Conservation (phyloP, 2,329 filamentous ascomycete genomes). For the Fonsecaea pugnacius region DNA sequence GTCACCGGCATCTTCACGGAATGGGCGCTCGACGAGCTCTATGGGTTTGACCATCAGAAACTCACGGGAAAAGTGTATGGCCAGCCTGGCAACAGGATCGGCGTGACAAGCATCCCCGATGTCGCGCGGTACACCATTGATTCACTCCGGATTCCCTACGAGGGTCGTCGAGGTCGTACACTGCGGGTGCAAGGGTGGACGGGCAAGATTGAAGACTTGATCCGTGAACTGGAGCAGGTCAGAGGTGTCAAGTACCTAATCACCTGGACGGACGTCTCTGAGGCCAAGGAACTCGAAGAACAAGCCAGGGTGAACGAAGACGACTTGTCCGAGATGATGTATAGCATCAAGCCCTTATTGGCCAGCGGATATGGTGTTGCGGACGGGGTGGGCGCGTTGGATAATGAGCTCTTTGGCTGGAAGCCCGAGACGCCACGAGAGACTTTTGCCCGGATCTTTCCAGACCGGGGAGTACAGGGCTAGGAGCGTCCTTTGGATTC, state of each 20-base stretch:
- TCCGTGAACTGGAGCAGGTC: constrained; percentile 13
- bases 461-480: too few species aligned
- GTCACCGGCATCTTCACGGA: constrained; percentile 22
- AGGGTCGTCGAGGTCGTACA: constrained; percentile 13
- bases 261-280: constrained; percentile 14
- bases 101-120: constrained; percentile 24
- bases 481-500: too few species aligned
- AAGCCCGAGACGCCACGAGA: constrained; percentile 13
- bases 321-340: constrained; percentile 21
- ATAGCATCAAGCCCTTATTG: constrained; percentile 23
- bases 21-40: constrained; percentile 20
- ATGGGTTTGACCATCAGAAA: constrained; percentile 19
- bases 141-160: constrained; percentile 13
- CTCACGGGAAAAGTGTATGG: constrained; percentile 19
- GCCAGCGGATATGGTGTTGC: constrained; percentile 23
- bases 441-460: constrained; percentile 19
- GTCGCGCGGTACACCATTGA: constrained; percentile 21
- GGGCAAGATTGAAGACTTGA: constrained; percentile 21
- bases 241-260: constrained; percentile 13
- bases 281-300: constrained; percentile 19
- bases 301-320: constrained; percentile 19
- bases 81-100: constrained; percentile 13
- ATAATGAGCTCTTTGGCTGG: constrained; percentile 18
- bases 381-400: constrained; percentile 21
- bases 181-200: constrained; percentile 26